Evolutionary conservation across 805 yeast species (phyloP).

Genomic region (Cyberlindnera bimundalis): DNA sequence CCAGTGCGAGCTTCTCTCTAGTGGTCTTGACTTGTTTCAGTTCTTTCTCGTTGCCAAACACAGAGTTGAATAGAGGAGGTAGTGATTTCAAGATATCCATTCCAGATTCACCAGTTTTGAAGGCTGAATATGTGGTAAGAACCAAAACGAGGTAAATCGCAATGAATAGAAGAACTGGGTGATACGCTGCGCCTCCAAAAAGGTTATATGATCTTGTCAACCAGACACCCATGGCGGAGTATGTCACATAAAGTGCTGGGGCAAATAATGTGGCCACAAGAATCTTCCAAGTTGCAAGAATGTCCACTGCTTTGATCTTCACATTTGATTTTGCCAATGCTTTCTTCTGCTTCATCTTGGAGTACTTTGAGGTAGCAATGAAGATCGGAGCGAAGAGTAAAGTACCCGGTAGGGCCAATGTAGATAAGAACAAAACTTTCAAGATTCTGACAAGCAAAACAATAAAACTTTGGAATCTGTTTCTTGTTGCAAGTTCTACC

Average conservation of each 20-base stretch:
- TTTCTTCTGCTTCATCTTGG: constrained; percentile 64
- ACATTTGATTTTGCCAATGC: constrained; percentile 92
- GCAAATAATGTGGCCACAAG: constrained; percentile 80
- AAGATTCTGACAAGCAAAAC: constrained; percentile 50
- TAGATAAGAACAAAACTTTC: constrained; percentile 48
- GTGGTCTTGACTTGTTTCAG: constrained; percentile 51
- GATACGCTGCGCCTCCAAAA: constrained; percentile 14
- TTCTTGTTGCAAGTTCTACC: constrained; percentile 50
- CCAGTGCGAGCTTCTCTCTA: constrained; percentile 58
- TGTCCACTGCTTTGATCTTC: constrained; percentile 85
- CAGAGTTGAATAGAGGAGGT: constrained; percentile 58
- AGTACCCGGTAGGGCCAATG: constrained; percentile 80
- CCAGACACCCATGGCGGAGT: constrained; percentile 50
- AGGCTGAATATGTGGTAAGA: constrained; percentile 80
- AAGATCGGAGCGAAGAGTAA: constrained; percentile 84
- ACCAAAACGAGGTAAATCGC: constrained; percentile 56
- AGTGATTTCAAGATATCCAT: constrained; percentile 79
- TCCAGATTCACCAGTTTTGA: constrained; percentile 87
- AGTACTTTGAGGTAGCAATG: constrained; percentile 63
- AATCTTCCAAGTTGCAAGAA: constrained; percentile 94
- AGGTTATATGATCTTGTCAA: constrained; percentile 32
- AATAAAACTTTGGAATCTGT: constrained; percentile 43
- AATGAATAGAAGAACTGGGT: constrained; percentile 34
- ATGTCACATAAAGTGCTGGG: constrained; percentile 76
- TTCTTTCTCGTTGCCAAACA: constrained; percentile 39